A percentile compares a stretch with the other conserved stretches of the same genome.
These are phyloP conservation scores for Brassica carinata DNA, from an alignment of 345 rosid species.

Conservation along the genomic window DNA sequence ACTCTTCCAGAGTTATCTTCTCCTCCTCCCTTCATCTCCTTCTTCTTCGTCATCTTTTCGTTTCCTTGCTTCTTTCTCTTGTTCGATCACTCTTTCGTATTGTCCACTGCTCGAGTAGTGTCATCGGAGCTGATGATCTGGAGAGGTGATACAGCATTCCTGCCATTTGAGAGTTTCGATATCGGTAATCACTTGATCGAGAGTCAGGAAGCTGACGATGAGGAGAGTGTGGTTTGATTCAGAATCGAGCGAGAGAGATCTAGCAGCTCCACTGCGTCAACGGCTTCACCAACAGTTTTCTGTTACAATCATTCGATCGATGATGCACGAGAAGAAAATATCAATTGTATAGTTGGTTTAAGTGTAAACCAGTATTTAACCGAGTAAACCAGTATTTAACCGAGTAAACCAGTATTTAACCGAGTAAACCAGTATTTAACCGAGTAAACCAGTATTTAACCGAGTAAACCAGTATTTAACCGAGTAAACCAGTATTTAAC, in stretches of 20 bases:
- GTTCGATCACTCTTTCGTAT: neutral
- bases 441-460: too few relatives aligned
- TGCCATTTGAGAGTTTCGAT: conserved; percentile 42
- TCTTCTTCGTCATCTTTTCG: too few relatives aligned
- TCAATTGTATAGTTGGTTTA: too few relatives aligned
- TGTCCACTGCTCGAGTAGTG: neutral
- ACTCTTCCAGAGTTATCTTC: too few relatives aligned
- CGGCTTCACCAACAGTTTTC: conserved; percentile 30
- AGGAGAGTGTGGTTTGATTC: conserved; percentile 10
- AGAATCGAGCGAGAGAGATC: conserved; percentile 29
- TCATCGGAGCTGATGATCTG: conserved; percentile 24
- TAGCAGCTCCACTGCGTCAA: conserved; percentile 23
- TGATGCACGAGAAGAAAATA: neutral
- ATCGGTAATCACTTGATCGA: conserved; percentile 35
- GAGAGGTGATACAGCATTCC: conserved; percentile 38
- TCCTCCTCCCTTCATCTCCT: too few relatives aligned
- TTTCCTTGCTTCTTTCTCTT: conserved; percentile 1
- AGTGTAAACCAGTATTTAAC: too few relatives aligned
- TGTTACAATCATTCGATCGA: conserved; percentile 2
- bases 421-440: too few relatives aligned
- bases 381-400: too few relatives aligned
- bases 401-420: too few relatives aligned
- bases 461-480: too few relatives aligned
- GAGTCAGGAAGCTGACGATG: conserved; percentile 16
- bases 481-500: too few relatives aligned